Percentiles rank a stretch among this genome's conserved stretches.
Conservation (phyloP, 805 yeast genomes). For the Brettanomyces bruxellensis region DNA sequence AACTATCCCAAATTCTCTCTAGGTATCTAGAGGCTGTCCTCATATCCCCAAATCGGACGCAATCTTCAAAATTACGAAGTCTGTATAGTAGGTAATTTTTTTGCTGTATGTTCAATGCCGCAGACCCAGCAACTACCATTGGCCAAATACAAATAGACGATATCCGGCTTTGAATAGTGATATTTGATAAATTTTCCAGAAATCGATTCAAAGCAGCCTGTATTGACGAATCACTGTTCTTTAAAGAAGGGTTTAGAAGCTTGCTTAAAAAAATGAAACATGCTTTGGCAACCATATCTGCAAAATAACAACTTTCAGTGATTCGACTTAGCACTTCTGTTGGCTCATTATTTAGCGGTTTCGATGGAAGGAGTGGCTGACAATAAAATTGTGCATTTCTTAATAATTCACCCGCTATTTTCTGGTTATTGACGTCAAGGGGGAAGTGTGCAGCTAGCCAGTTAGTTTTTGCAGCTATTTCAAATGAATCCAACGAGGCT, state of each 20-base stretch:
- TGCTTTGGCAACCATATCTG: conserved; percentile 9
- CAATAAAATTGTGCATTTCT: conserved; percentile 7
- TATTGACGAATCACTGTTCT: conserved; percentile 1
- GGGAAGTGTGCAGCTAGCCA: conserved; percentile 23
- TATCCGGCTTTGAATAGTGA: conserved; percentile 8
- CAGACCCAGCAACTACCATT: conserved; percentile 12
- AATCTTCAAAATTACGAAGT: conserved; percentile 5
- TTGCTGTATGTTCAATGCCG: conserved; percentile 6
- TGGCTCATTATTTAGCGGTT: conserved; percentile 9
- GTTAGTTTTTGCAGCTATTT: conserved; percentile 27
- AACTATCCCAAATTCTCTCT: conserved; percentile 9
- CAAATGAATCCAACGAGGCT: conserved; percentile 29
- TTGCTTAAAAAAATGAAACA: conserved; percentile 7
- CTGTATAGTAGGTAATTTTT: conserved; percentile 9
- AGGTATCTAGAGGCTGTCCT: conserved; percentile 4
- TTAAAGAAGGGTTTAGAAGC: conserved; percentile 6
- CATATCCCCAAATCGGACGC: conserved; percentile 6
- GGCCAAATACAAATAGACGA: conserved; percentile 11
- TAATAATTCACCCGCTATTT: conserved; percentile 2
- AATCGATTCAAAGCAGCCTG: conserved; percentile 5
- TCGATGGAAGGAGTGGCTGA: conserved; percentile 9
- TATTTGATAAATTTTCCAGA: conserved; percentile 2
- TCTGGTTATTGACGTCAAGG: conserved; percentile 1
- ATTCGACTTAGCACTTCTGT: conserved; percentile 8
- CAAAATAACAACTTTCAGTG: conserved; percentile 12